phyloP scores from a whole-genome alignment of 2,329 filamentous ascomycete species.

The Nigrospora sphaerica region DNA sequence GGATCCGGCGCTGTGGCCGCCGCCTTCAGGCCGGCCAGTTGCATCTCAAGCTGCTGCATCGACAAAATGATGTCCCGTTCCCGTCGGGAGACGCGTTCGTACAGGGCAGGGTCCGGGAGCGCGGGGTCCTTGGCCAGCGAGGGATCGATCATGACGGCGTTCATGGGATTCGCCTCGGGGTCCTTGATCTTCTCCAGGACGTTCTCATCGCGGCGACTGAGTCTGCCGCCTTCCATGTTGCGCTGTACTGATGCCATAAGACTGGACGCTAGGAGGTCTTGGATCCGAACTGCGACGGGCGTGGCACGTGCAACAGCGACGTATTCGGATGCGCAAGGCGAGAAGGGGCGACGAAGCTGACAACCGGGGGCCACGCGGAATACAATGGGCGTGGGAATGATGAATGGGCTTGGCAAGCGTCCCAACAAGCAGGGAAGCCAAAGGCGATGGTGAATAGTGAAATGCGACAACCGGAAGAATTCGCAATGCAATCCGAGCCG shows the following conservation, averaged over 20 bases:
- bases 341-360: no score
- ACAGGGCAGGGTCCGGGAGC: constrained; percentile 40
- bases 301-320: no score
- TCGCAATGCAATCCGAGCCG: no score
- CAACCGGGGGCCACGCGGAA: no score
- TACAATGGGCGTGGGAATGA: no score
- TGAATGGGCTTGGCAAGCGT: no score
- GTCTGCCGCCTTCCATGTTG: constrained; percentile 38
- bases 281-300: no score
- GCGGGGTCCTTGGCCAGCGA: constrained; percentile 51
- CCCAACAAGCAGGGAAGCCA: no score
- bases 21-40: constrained; percentile 35
- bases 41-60: constrained; percentile 48
- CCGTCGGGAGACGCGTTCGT: constrained; percentile 40
- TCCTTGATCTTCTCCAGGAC: constrained; percentile 62
- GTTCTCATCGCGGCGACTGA: constrained; percentile 53
- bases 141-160: constrained; percentile 46
- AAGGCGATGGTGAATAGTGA: no score
- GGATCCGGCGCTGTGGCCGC: constrained; percentile 27
- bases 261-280: no score
- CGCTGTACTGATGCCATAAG: not conserved
- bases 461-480: no score
- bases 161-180: constrained; percentile 53
- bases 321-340: no score
- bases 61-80: constrained; percentile 47